Evolutionary conservation across 352 stramenopile genomes (phyloP), one percentile per base, ranked within the genome.

Genomic region (Thalassiosira pacifica): DNA sequence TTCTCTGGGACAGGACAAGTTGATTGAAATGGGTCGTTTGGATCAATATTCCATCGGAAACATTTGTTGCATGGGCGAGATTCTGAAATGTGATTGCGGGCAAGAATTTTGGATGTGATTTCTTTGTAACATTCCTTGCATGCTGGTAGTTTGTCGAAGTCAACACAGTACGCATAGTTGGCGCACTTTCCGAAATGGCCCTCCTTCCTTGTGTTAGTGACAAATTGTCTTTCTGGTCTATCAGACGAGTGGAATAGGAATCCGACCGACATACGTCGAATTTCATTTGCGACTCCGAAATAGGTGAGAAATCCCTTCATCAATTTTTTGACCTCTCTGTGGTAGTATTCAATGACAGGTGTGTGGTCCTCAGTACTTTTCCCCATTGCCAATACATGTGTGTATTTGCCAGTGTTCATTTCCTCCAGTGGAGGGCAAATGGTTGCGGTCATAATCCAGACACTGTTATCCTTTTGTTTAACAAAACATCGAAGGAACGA

Each of bases 401-500:
- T 81, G 61, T 81, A 40, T n/a, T 13, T 31, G 4, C 27, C 6
- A 19, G 52, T 55, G 31, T 29, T 55, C 29, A 48, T 76, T 10
- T 59, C 66, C 8, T 76, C n/a, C 6, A 57, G 31, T 31, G 73
- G 59, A 66, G 40, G 37, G 24, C 42, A 57, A 40, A 81, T 42
- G 5, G 73, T 81, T 11, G 74, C n/a, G 2, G 73, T 81, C 2
- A 81, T n/a, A 10, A 70, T 72, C 73, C 73, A 81, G 0, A 70
- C 37, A 72, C 57, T 72, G 29, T 81, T 81, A 13, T 81, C 73
- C 53, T 73, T 81, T 29, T 81, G 73, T 57, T 81, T 81, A 1
- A 81, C 42, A 22, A 63, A 81, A 55, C 57, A 72, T 19, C 57
- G 57, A 1, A 70, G 53, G 22, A 81, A 81, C n/a, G 57, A 29